A percentile compares a stretch with the other conserved stretches of the same genome.
Evolutionary conservation across 2,329 filamentous ascomycete species (phyloP).

Genomic region (Aspergillus pseudotamarii): DNA sequence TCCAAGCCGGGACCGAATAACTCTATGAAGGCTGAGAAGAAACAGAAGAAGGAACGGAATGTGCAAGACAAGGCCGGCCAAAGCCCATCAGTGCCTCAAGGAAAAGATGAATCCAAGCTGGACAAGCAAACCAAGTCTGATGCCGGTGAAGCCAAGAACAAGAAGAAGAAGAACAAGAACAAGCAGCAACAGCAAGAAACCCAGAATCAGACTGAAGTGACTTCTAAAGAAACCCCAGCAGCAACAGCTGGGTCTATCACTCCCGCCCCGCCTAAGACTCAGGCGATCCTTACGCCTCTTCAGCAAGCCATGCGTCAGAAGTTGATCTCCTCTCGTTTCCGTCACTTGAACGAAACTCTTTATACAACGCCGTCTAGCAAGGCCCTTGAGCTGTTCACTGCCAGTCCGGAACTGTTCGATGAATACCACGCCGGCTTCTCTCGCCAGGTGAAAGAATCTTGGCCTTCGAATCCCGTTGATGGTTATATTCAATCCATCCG

Average conservation of each 20-base stretch:
- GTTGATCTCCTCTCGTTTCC: slow-evolving; percentile 91
- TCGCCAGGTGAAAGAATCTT: slow-evolving; percentile 83
- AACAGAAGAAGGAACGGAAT: slow-evolving; percentile 34
- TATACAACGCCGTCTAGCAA: slow-evolving; percentile 88
- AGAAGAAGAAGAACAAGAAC: slow-evolving; percentile 39
- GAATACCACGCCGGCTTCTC: slow-evolving; percentile 98
- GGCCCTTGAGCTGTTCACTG: slow-evolving; percentile 78
- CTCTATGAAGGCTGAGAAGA: slow-evolving; percentile 34
- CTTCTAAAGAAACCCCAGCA: slow-evolving; percentile 15
- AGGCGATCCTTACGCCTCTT: slow-evolving; percentile 78
- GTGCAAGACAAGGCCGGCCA: slow-evolving; percentile 18
- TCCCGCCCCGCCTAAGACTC: slow-evolving; percentile 46
- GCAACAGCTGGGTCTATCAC: slow-evolving; percentile 22
- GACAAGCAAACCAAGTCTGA: slow-evolving; percentile 16
- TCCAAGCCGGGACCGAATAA: neutral
- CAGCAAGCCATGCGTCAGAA: slow-evolving; percentile 95
- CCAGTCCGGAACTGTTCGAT: slow-evolving; percentile 88
- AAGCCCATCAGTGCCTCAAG: slow-evolving; percentile 28
- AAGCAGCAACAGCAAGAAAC: slow-evolving; percentile 29
- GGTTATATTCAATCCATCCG: slow-evolving; percentile 75
- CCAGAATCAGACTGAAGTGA: slow-evolving; percentile 20
- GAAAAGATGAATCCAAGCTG: slow-evolving; percentile 22
- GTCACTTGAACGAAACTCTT: slow-evolving; percentile 93
- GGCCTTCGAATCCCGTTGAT: slow-evolving; percentile 96
- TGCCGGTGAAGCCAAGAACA: slow-evolving; percentile 26